These are phyloP conservation scores for Ustilago bromivora DNA, from an alignment of 1,284 basidiomycete species.

Conservation along the genomic window DNA sequence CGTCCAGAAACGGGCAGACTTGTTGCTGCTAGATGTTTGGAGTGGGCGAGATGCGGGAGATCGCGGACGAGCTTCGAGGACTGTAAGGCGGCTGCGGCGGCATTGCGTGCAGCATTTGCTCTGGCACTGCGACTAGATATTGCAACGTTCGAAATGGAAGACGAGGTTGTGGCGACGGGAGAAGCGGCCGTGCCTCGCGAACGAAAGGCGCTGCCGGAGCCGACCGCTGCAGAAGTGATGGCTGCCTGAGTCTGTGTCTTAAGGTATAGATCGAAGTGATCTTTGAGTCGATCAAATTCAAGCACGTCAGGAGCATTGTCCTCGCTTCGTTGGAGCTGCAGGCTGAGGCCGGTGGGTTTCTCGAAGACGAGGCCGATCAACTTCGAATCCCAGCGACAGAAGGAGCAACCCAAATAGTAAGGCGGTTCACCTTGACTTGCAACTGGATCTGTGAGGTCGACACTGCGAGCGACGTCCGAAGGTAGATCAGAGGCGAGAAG, in stretches of 20 bases:
- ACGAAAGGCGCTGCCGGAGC: constrained; percentile 26
- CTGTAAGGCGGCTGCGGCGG: constrained; percentile 37
- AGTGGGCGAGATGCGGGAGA: constrained; percentile 40
- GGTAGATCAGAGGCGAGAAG: constrained; percentile 86
- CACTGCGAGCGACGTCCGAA: constrained; percentile 25
- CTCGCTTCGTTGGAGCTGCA: constrained; percentile 48
- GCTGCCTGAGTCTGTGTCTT: constrained; percentile 44
- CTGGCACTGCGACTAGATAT: constrained; percentile 22
- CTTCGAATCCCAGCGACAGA: constrained; percentile 94
- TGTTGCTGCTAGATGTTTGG: constrained; percentile 15
- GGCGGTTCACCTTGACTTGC: constrained; percentile 80
- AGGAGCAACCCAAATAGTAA: constrained; percentile 89
- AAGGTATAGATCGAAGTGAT: constrained; percentile 57
- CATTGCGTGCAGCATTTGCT: constrained; percentile 34
- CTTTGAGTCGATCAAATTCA: constrained; percentile 56
- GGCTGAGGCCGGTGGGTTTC: constrained; percentile 88
- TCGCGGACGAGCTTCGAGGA: constrained; percentile 56
- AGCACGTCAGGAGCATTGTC: constrained; percentile 47
- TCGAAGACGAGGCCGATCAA: constrained; percentile 91
- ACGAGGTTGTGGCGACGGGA: not conserved
- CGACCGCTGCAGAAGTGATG: constrained; percentile 38
- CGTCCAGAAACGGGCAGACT: constrained; percentile 9
- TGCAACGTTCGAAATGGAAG: constrained; percentile 7
- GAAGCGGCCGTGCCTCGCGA: constrained; percentile 15
- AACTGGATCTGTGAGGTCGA: constrained; percentile 60